Percentiles rank a stretch among this genome's conserved stretches.
Conservation (phyloP, 2,329 filamentous ascomycete genomes). For the Diaporthe eres region DNA sequence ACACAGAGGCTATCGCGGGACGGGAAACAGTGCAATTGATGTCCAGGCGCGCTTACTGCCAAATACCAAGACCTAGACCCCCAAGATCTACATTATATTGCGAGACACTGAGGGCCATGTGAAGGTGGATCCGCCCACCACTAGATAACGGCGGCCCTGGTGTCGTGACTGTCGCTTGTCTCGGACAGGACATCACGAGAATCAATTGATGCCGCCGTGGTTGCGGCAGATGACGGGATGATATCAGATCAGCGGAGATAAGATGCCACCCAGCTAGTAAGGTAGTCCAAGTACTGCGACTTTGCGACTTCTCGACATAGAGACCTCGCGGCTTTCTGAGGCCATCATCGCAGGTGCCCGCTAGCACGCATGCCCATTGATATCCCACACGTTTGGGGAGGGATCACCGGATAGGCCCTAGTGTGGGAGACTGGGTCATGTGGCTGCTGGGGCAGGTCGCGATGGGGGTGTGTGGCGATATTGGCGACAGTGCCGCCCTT, state of each 20-base stretch:
- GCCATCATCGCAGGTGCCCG: slow-evolving; percentile 14
- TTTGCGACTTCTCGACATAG: slow-evolving; percentile 5
- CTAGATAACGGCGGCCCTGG: slow-evolving; percentile 25
- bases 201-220: slow-evolving; percentile 18
- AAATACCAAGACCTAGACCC: neutral
- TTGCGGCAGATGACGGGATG: slow-evolving; percentile 31
- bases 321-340: neutral
- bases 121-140: slow-evolving; percentile 32
- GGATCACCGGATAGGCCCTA: slow-evolving; percentile 34
- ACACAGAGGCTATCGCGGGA: slow-evolving; percentile 35
- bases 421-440: slow-evolving; percentile 41
- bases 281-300: slow-evolving; percentile 26
- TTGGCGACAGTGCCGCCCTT: slow-evolving; percentile 37
- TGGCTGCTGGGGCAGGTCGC: slow-evolving; percentile 35
- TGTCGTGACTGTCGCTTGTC: slow-evolving; percentile 34
- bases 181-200: slow-evolving; percentile 35
- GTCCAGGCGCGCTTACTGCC: neutral
- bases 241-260: slow-evolving; percentile 31
- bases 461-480: slow-evolving; percentile 39
- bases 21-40: neutral
- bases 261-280: neutral
- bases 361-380: slow-evolving; percentile 20
- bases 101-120: slow-evolving; percentile 31
- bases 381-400: slow-evolving; percentile 19
- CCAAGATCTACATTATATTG: slow-evolving; percentile 13